These are phyloP conservation scores for Pestalotiopsis sp. DNA, from an alignment of 2,329 filamentous ascomycete species.

Conservation along the genomic window DNA sequence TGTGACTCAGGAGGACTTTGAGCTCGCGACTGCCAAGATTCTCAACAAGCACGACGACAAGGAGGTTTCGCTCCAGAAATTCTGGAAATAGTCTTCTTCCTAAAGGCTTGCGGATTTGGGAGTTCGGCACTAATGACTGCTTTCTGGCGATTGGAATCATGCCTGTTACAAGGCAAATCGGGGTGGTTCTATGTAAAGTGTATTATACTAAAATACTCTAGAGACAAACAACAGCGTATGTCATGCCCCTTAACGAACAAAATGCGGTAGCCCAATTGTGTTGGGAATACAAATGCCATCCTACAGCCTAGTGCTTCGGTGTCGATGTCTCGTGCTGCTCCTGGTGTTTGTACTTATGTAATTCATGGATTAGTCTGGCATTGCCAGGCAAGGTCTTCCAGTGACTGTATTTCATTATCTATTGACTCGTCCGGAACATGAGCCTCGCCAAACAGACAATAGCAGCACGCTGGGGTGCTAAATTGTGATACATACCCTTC, in stretches of 20 bases:
- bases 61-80: conserved; percentile 86
- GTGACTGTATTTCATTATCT: no score
- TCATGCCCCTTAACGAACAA: not conserved
- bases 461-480: no score
- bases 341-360: no score
- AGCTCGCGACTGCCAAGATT: conserved; percentile 97
- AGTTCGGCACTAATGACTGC: conserved; percentile 10
- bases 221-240: not conserved
- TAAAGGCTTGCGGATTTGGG: conserved; percentile 2
- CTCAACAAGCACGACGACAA: conserved; percentile 99
- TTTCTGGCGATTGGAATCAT: not conserved
- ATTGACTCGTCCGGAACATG: no score
- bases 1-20: conserved; percentile 98
- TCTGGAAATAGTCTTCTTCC: conserved; percentile 67
- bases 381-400: no score
- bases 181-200: not conserved
- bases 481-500: no score
- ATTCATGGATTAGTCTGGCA: no score
- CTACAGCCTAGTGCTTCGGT: not conserved
- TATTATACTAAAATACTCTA: conserved; percentile 9
- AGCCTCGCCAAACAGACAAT: no score
- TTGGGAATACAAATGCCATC: not conserved
- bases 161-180: not conserved
- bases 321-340: no score
- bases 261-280: not conserved